These are phyloP conservation scores for Rhazya stricta DNA, from an alignment of 257 asterid genomes.

Conservation along the genomic window DNA sequence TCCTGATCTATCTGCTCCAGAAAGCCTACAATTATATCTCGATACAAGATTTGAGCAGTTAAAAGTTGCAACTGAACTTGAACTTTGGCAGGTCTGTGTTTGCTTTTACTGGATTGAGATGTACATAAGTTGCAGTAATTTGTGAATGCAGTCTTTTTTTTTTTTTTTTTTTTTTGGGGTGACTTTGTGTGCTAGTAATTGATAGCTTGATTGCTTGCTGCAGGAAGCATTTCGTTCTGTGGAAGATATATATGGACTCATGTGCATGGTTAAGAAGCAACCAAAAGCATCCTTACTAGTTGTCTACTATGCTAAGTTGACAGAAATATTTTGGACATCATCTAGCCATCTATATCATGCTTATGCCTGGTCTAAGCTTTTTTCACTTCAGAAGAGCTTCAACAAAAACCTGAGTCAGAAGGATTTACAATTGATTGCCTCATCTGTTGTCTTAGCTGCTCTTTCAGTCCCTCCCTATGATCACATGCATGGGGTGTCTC, in stretches of 20 bases:
- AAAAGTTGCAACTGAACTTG: constrained; percentile 39
- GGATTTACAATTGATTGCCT: constrained; percentile 41
- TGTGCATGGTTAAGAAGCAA: constrained; percentile 35
- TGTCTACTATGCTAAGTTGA: constrained; percentile 35
- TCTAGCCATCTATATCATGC: constrained; percentile 35
- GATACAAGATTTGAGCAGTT: constrained; percentile 45
- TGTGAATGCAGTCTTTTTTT: background rate
- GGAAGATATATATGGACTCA: constrained; percentile 39
- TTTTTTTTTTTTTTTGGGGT: background rate
- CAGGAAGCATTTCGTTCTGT: constrained; percentile 43
- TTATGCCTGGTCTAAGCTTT: constrained; percentile 44
- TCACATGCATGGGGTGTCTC: constrained; percentile 21
- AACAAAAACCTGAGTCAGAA: constrained; percentile 36
- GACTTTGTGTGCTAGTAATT: background rate
- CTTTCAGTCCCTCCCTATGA: constrained; percentile 35
- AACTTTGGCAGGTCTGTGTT: constrained; percentile 37
- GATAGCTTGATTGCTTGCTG: constrained; percentile 7
- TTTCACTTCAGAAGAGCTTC: constrained; percentile 38
- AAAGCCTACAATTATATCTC: constrained; percentile 37
- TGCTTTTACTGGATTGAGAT: background rate
- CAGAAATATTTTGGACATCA: constrained; percentile 39
- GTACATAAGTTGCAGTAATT: background rate
- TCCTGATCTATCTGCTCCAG: constrained; percentile 41
- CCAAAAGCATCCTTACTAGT: constrained; percentile 37
- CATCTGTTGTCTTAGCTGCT: constrained; percentile 44